phyloP scores from a whole-genome alignment of 495 filamentous ascomycete genomes.

The Podospora pseudopauciseta region DNA sequence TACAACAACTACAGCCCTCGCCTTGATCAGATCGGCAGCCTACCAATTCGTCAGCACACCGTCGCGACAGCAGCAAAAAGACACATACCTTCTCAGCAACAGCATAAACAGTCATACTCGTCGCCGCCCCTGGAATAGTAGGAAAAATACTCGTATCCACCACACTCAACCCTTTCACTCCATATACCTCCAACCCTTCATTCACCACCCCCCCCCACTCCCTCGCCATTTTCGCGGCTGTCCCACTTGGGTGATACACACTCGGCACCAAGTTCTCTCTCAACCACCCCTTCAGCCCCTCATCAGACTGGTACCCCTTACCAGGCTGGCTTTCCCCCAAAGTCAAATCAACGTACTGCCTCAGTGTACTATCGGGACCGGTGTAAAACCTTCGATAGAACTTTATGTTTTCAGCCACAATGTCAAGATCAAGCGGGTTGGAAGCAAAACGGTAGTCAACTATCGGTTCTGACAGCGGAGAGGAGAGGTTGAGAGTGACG shows the following conservation, averaged over 20 bases:
- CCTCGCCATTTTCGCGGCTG: conserved; percentile 41
- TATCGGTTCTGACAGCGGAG: conserved; percentile 37
- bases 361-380: conserved; percentile 16
- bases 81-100: conserved; percentile 32
- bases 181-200: conserved; percentile 33
- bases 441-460: conserved; percentile 22
- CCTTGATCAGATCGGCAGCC: conserved; percentile 1
- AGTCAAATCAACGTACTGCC: conserved; percentile 9
- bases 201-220: conserved; percentile 47
- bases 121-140: conserved; percentile 30
- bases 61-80: neutral
- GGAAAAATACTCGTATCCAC: conserved; percentile 39
- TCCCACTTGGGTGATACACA: conserved; percentile 35
- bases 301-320: conserved; percentile 24
- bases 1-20: neutral
- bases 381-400: conserved; percentile 34
- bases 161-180: conserved; percentile 30
- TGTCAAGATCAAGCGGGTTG: neutral
- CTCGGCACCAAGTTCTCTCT: conserved; percentile 27
- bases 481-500: conserved; percentile 40
- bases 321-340: neutral
- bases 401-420: conserved; percentile 23
- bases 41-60: neutral
- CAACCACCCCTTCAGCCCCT: conserved; percentile 25
- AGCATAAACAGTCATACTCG: conserved; percentile 34